Evolutionary conservation across 805 yeast genomes (phyloP).

Genomic region (Candida gorgasii): DNA sequence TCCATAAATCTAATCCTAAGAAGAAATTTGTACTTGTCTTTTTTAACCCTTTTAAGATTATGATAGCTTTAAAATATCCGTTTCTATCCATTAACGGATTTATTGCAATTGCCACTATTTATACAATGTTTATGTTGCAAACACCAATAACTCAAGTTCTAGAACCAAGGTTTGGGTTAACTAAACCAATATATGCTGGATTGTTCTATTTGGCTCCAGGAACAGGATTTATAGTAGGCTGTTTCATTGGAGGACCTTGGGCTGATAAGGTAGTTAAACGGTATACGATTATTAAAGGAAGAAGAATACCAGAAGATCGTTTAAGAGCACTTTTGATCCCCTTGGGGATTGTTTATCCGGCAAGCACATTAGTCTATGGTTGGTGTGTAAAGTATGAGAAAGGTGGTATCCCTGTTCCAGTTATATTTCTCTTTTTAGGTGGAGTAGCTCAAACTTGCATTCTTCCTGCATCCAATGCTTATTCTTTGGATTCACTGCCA

Average conservation of each 20-base stretch:
- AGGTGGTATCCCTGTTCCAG: constrained; percentile 59
- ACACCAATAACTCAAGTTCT: constrained; percentile 59
- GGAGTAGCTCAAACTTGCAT: constrained; percentile 53
- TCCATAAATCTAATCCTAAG: constrained; percentile 19
- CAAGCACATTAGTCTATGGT: constrained; percentile 49
- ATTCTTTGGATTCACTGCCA: constrained; percentile 61
- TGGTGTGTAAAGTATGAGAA: constrained; percentile 50
- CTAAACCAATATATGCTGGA: constrained; percentile 50
- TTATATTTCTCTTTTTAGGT: constrained; percentile 47
- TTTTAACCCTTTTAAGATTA: constrained; percentile 48
- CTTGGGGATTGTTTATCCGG: constrained; percentile 48
- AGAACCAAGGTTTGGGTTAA: constrained; percentile 54
- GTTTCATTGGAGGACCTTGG: constrained; percentile 52
- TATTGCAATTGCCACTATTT: constrained; percentile 41
- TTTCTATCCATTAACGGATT: constrained; percentile 47
- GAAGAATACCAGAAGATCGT: constrained; percentile 55
- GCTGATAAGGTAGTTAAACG: constrained; percentile 50
- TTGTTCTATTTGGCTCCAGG: constrained; percentile 61
- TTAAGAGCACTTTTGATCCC: constrained; percentile 41
- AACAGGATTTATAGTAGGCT: constrained; percentile 51
- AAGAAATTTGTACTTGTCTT: constrained; percentile 40
- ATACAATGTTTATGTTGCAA: constrained; percentile 51
- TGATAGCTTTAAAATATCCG: constrained; percentile 41
- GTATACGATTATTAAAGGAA: constrained; percentile 43
- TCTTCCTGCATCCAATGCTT: constrained; percentile 56